Evolutionary conservation across 495 filamentous ascomycete species (phyloP), one percentile per base, ranked within the genome.

Genomic region (Penicillium waksmanii): DNA sequence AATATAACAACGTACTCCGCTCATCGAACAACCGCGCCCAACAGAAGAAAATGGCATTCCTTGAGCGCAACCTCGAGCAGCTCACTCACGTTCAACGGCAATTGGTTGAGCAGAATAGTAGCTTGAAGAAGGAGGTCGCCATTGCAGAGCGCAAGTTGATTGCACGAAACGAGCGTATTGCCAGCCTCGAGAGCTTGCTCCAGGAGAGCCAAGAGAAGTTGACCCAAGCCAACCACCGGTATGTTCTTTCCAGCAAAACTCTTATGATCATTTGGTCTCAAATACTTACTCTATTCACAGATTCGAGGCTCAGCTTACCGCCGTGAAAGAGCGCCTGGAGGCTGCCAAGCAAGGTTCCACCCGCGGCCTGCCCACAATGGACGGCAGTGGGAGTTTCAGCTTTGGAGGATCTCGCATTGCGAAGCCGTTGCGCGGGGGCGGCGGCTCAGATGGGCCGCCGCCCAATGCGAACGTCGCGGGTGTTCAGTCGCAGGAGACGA

Each of bases 41-140:
- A 77, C 95, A 98, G 75, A 98, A 98, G 87, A 98, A 98, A 84
- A 97, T 98, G 91, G 95, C 93, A 7, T 98, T 98, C 85, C 78
- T 98, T 44, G 96, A 98, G 77, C 89, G 95, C 69, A 98, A 98
- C 73, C 85, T 98, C 15, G 95, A 98, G 77, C 96, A 98, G 76
- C 82, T 98, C 42, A 98, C 96, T 0, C 89, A 95, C 67, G 96
- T 98, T 55, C 95, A 98, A 73, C 86, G 95, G 21, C 96, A 98
- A 80, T 85, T 98, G 8, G 95, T 98, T 25, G 95, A 98, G 76
- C 95, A 98, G 75, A 98, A 98, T 74, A 88, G 89, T 64, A 88
- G 87, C 55, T 78, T 98, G 61, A 98, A 98, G 85, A 98, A 98
- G 79, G 95, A 98, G 75, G 95, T 98, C 51, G 95, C 95, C 34